phyloP scores from a whole-genome alignment of 129 eudicot species.

The Chrysanthemum seticuspe region DNA sequence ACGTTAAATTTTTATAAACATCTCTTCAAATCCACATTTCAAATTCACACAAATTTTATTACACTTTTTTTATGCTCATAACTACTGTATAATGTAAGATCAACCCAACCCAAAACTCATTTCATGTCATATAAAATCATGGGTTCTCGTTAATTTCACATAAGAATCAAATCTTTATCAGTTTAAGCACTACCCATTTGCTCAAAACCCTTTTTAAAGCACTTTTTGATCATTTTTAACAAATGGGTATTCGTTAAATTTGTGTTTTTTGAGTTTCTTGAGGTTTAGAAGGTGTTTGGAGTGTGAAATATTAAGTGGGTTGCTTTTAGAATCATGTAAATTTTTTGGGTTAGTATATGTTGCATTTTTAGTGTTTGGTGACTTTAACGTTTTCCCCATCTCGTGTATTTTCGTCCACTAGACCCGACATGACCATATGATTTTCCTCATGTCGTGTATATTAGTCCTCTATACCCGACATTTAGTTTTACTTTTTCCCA shows the following conservation, averaged over 20 bases:
- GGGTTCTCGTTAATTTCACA: constrained; percentile 30
- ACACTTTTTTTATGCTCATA: not conserved
- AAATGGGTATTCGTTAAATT: constrained; percentile 70
- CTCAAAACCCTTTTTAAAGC: constrained; percentile 33
- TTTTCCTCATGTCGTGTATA: too few species aligned
- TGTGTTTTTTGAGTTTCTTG: not conserved
- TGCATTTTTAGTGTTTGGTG: constrained; percentile 15
- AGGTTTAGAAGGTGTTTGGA: not conserved
- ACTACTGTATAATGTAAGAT: constrained; percentile 37
- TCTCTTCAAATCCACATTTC: constrained; percentile 9
- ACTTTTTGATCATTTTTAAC: not conserved
- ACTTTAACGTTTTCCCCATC: too few species aligned
- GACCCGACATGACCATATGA: too few species aligned
- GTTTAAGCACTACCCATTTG: constrained; percentile 42
- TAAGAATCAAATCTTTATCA: constrained; percentile 11
- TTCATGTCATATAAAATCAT: constrained; percentile 5
- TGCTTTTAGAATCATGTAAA: constrained; percentile 38
- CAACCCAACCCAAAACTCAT: constrained; percentile 10
- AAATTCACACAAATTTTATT: constrained; percentile 8
- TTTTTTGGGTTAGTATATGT: constrained; percentile 19
- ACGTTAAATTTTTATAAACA: not conserved
- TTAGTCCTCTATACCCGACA: too few species aligned
- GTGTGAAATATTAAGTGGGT: constrained; percentile 18
- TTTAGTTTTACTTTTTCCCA: too few species aligned
- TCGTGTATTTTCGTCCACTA: too few species aligned